Percentiles rank a stretch among this genome's conserved stretches.
phyloP scores from a whole-genome alignment of 352 stramenopile species.

The Phytophthora idaei region DNA sequence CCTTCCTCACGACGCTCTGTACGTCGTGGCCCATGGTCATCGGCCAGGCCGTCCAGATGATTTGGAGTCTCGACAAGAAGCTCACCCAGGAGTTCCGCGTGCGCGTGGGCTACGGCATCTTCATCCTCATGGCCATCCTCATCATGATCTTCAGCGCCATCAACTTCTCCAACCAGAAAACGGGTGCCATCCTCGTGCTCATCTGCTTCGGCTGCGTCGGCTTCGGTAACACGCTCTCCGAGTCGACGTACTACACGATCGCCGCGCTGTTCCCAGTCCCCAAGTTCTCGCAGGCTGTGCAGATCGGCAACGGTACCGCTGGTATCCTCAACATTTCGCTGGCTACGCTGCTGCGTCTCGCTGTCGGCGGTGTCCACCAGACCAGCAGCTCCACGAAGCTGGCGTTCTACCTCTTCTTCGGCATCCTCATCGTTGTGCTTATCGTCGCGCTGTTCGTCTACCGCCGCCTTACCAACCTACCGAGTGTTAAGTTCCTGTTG shows the following conservation, averaged over 20 bases:
- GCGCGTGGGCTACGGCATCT: constrained; percentile 55
- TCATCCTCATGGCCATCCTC: constrained; percentile 55
- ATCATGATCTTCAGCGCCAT: constrained; percentile 73
- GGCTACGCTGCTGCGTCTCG: constrained; percentile 54
- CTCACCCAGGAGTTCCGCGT: constrained; percentile 49
- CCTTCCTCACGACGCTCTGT: constrained; percentile 66
- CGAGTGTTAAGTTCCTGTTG: constrained; percentile 57
- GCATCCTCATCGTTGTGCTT: constrained; percentile 54
- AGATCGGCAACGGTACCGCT: constrained; percentile 62
- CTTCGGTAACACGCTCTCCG: constrained; percentile 59
- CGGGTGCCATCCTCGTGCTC: constrained; percentile 56
- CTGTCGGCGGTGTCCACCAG: constrained; percentile 49
- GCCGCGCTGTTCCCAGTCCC: constrained; percentile 65
- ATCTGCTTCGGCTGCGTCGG: constrained; percentile 58
- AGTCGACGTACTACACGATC: constrained; percentile 67
- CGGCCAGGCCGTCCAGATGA: constrained; percentile 61
- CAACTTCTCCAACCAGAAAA: constrained; percentile 52
- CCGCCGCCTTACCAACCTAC: constrained; percentile 35
- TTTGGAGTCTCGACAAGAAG: constrained; percentile 63
- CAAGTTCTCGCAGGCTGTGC: constrained; percentile 72
- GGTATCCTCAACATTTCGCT: constrained; percentile 67
- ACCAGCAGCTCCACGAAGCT: constrained; percentile 41
- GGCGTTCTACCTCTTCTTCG: constrained; percentile 73
- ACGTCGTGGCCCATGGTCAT: constrained; percentile 67
- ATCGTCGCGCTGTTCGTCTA: constrained; percentile 56